Base-by-base conservation (phyloP, 306 rosid genomes). In the Prinsepia uniflora region DNA sequence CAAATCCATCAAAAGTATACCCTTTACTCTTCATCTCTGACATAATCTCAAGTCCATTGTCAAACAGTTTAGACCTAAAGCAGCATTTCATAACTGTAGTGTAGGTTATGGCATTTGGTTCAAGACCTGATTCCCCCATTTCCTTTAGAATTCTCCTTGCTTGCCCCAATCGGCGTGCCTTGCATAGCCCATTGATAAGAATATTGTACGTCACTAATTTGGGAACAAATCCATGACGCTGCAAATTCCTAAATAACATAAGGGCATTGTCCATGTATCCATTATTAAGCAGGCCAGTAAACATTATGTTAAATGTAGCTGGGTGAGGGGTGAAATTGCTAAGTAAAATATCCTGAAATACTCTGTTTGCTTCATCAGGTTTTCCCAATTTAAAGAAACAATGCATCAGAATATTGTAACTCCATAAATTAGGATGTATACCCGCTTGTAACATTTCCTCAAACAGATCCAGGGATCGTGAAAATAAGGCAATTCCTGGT, bases 111-210 rank as follows among this genome's bases (percentile, higher is more conserved):
- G 81, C 81, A 75, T 85, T 68, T 41, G 93, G 96, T 45, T 81
- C 80, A 24, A 22, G 68, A 10, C 93, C 90, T 0, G 76, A 68
- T 63, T 88, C 91, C 17, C 74, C 76, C 70, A 86, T 84, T 79
- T 93, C 93, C 55, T 42, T 78, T 13, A 90, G 81, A 20, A 88
- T 59, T 36, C 47, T 78, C 67, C 70, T 80, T 8, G 89, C 96
- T 17, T 79, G 82, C 56, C 60, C 46, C 75, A 78, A 61, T 71
- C 90, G 77, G 49, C 68, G 63, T 1, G 71, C 85, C 88, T 85
- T 88, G 85, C 96, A 86, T 8, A 88, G 89, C 63, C 98, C 92
- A 43, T 85, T 66, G 63, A 93, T 82, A 30, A 93, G 82, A 49
- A 89, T 85, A 34, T 90, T 93, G 75, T 88, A 93, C 0, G 91